These are phyloP conservation scores for Trichoderma erinaceum DNA, from an alignment of 495 filamentous ascomycete genomes.

Conservation along the genomic window DNA sequence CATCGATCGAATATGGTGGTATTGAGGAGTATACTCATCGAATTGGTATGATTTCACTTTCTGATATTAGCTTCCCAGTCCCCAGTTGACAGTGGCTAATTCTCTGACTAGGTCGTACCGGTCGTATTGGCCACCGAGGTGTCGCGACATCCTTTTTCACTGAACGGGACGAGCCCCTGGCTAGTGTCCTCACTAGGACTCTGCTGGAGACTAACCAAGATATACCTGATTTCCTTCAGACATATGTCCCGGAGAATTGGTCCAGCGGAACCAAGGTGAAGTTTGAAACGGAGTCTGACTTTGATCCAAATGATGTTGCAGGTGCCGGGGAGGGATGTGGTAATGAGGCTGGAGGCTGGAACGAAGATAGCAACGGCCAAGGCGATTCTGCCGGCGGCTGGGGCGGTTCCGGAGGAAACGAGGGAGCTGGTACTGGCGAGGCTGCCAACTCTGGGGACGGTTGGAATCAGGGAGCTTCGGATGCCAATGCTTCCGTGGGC, in stretches of 20 bases:
- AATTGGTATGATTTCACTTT: slow-evolving; percentile 57
- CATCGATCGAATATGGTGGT: slow-evolving; percentile 61
- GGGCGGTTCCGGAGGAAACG: not conserved
- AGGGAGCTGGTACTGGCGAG: not conserved
- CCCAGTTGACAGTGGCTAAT: slow-evolving; percentile 18
- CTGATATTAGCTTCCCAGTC: not conserved
- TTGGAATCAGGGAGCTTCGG: not conserved
- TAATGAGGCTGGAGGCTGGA: slow-evolving; percentile 1
- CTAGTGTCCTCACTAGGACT: slow-evolving; percentile 62
- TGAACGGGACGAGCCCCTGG: slow-evolving; percentile 60
- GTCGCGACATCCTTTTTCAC: slow-evolving; percentile 85
- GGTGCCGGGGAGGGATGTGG: slow-evolving; percentile 19
- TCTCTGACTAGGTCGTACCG: slow-evolving; percentile 69
- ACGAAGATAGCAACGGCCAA: not conserved
- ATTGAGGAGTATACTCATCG: slow-evolving; percentile 93
- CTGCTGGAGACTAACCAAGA: slow-evolving; percentile 70
- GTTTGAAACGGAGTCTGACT: slow-evolving; percentile 60
- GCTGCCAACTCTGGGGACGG: not conserved
- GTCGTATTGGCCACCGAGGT: slow-evolving; percentile 83
- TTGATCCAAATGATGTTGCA: slow-evolving; percentile 36
- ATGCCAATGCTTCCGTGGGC: not conserved
- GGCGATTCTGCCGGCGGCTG: not conserved
- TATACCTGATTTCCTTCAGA: slow-evolving; percentile 75
- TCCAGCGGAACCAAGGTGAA: slow-evolving; percentile 36
- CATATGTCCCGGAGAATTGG: slow-evolving; percentile 50